Conservation (phyloP, 495 filamentous ascomycete species). For the Cenococcum geophilum region DNA sequence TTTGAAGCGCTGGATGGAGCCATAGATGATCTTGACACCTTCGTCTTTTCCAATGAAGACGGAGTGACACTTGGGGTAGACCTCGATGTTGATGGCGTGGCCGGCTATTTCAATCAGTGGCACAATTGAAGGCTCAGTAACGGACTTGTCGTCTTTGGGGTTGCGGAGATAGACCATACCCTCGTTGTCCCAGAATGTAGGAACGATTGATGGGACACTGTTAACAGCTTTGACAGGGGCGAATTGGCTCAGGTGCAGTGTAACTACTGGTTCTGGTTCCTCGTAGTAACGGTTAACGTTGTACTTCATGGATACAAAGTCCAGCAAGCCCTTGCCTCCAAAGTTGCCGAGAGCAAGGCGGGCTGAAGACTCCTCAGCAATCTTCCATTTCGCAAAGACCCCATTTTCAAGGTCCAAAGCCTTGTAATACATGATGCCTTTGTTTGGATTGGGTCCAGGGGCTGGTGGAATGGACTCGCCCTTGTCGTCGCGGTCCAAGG, state of each 20-base stretch:
- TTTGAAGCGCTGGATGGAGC: no score
- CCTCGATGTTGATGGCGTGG: neutral
- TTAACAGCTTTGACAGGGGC: neutral
- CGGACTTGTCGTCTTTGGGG: neutral
- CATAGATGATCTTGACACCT: neutral
- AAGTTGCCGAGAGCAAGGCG: slow-evolving; percentile 26
- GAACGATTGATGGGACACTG: neutral
- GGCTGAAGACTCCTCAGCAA: slow-evolving; percentile 27
- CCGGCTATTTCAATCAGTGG: neutral
- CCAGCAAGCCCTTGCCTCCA: neutral
- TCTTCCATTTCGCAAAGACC: slow-evolving; percentile 32
- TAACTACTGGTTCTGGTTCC: neutral
- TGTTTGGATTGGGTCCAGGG: neutral
- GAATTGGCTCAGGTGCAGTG: neutral
- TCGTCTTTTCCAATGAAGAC: neutral
- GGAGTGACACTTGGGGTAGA: neutral
- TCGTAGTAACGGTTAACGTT: neutral
- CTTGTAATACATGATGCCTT: slow-evolving; percentile 32
- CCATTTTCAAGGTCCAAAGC: slow-evolving; percentile 29
- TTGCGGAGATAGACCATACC: neutral
- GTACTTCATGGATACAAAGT: neutral
- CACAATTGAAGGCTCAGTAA: neutral
- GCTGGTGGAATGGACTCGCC: neutral
- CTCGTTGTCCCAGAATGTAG: neutral
- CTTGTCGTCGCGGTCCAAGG: slow-evolving; percentile 2